A percentile compares a stretch with the other conserved stretches of the same genome.
These are phyloP conservation scores for Pseudocercospora fuligena DNA, from an alignment of 2,329 filamentous ascomycete species.

Conservation along the genomic window DNA sequence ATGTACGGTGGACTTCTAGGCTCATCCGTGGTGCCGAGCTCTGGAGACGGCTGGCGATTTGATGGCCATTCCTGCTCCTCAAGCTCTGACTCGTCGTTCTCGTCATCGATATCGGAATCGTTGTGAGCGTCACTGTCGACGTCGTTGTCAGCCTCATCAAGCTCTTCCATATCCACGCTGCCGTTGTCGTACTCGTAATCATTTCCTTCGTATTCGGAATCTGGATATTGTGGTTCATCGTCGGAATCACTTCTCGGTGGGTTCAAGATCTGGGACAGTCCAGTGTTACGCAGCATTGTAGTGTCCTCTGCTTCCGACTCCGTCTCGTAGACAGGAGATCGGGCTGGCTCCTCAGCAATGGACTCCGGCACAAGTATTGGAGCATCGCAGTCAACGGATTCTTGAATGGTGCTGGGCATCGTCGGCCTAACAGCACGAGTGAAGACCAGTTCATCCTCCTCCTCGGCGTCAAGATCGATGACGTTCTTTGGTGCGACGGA, in stretches of 20 bases:
- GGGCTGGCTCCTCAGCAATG: conserved; percentile 13
- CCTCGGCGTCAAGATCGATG: conserved; percentile 29
- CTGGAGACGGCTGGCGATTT: conserved; percentile 22
- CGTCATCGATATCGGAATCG: conserved; percentile 14
- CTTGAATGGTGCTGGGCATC: conserved; percentile 13
- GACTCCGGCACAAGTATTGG: neutral
- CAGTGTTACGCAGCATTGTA: conserved; percentile 14
- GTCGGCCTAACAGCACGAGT: neutral
- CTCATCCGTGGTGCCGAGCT: conserved; percentile 23
- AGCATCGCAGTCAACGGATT: conserved; percentile 16
- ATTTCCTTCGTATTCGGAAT: conserved; percentile 20
- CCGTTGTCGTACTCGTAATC: conserved; percentile 24
- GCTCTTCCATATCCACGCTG: conserved; percentile 21
- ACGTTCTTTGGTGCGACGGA: conserved; percentile 12
- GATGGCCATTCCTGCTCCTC: neutral
- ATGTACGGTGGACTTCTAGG: neutral
- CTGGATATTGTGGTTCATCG: conserved; percentile 11
- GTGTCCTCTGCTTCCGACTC: conserved; percentile 9
- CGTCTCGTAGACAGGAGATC: conserved; percentile 18
- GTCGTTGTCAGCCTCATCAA: neutral
- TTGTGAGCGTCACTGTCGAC: conserved; percentile 9
- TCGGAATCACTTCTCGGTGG: conserved; percentile 23
- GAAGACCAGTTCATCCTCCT: conserved; percentile 20
- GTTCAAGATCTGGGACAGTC: conserved; percentile 29
- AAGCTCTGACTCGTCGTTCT: conserved; percentile 8